Evolutionary conservation across 192 early-diverging fungal species (phyloP).

Genomic region (Rhizoclosmatium sp.): DNA sequence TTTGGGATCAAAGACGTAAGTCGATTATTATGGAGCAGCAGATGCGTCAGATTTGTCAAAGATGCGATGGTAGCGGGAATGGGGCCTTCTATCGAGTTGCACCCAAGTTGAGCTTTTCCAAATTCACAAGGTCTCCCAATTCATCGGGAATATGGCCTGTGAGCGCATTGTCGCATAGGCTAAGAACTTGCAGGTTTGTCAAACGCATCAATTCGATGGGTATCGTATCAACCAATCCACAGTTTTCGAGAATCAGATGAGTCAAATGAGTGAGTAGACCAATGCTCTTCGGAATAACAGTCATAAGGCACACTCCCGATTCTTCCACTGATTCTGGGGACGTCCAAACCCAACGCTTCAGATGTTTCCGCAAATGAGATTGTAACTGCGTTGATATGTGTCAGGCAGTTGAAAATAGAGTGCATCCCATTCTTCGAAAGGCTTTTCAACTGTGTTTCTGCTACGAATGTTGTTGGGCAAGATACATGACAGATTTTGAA

Average conservation of each 20-base stretch:
- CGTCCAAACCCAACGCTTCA: too few species aligned
- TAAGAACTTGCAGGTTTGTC: neutral
- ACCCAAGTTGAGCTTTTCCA: neutral
- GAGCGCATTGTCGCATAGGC: slow-evolving; percentile 6
- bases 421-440: too few species aligned
- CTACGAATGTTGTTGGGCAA: too few species aligned
- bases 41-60: neutral
- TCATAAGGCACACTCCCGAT: too few species aligned
- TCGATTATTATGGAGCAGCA: neutral
- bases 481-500: too few species aligned
- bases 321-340: too few species aligned
- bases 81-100: neutral
- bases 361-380: too few species aligned
- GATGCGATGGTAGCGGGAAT: neutral
- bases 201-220: neutral
- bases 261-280: neutral
- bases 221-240: neutral
- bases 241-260: neutral
- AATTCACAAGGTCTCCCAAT: neutral
- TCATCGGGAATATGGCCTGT: neutral
- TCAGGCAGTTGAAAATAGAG: too few species aligned
- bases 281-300: neutral
- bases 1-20: neutral
- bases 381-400: too few species aligned
- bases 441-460: too few species aligned